Conservation (phyloP, 1,284 basidiomycete genomes). For the Pseudozyma sp. region DNA sequence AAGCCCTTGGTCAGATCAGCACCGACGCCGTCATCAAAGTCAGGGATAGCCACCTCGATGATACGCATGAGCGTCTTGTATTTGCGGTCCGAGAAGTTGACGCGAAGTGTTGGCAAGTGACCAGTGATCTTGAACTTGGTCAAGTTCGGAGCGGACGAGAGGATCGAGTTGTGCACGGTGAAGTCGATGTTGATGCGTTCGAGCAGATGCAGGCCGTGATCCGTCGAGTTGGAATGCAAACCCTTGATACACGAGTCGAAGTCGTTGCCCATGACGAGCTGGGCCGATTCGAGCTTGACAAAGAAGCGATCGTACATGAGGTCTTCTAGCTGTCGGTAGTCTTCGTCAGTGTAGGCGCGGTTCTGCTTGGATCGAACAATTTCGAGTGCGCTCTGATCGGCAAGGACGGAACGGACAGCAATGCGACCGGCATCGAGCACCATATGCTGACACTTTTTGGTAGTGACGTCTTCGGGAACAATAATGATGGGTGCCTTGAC, state of each 20-base stretch:
- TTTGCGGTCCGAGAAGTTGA: slow-evolving; percentile 95
- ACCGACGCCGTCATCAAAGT: slow-evolving; percentile 76
- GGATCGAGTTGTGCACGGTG: slow-evolving; percentile 91
- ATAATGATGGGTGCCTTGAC: slow-evolving; percentile 98
- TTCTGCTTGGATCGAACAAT: slow-evolving; percentile 87
- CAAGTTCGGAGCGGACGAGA: slow-evolving; percentile 84
- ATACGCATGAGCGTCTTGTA: slow-evolving; percentile 95
- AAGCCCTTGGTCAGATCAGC: slow-evolving; percentile 28
- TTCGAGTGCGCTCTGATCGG: slow-evolving; percentile 83
- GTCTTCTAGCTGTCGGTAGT: slow-evolving; percentile 87
- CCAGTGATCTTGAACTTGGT: slow-evolving; percentile 93
- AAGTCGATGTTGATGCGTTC: slow-evolving; percentile 94
- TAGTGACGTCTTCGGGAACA: slow-evolving; percentile 86
- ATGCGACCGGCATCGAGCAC: slow-evolving; percentile 98
- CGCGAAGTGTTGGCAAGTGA: slow-evolving; percentile 84
- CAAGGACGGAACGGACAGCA: slow-evolving; percentile 88
- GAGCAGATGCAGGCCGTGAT: slow-evolving; percentile 76
- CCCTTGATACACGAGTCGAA: slow-evolving; percentile 79
- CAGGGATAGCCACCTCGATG: slow-evolving; percentile 90
- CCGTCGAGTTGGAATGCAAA: slow-evolving; percentile 75
- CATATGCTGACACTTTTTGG: slow-evolving; percentile 83
- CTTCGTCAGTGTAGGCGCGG: slow-evolving; percentile 86
- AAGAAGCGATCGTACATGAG: slow-evolving; percentile 96
- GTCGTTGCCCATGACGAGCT: slow-evolving; percentile 92
- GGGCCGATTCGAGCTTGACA: slow-evolving; percentile 84